phyloP scores from a whole-genome alignment of 805 yeast species.

The Yamadazyma laniorum region DNA sequence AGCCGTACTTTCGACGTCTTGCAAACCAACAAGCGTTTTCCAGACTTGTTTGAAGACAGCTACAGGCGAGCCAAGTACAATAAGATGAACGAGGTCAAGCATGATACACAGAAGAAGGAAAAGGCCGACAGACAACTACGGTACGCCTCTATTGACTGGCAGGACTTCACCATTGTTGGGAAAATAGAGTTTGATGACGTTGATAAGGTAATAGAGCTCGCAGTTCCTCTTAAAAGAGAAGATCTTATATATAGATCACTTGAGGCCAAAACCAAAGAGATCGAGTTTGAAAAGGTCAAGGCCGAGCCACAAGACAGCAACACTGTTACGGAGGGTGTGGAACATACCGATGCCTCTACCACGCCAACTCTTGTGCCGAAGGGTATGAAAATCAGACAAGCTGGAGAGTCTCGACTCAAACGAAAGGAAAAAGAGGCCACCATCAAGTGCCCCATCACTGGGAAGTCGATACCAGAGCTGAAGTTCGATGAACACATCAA shows the following conservation, averaged over 20 bases:
- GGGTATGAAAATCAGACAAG: conserved; percentile 65
- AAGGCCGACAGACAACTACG: conserved; percentile 44
- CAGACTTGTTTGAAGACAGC: conserved; percentile 45
- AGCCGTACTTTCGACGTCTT: conserved; percentile 19
- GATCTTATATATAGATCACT: conserved; percentile 64
- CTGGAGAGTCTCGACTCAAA: conserved; percentile 64
- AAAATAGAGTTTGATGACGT: conserved; percentile 62
- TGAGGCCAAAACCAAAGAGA: conserved; percentile 45
- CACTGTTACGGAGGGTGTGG: conserved; percentile 4
- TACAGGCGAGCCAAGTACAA: conserved; percentile 56
- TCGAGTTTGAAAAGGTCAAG: conserved; percentile 10
- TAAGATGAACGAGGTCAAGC: conserved; percentile 33
- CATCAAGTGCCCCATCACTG: conserved; percentile 79
- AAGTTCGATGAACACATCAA: conserved; percentile 71
- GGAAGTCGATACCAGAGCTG: conserved; percentile 63
- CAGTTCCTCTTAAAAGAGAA: conserved; percentile 53
- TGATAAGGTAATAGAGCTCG: conserved; percentile 56
- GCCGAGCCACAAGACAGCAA: conserved; percentile 4
- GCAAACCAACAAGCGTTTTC: conserved; percentile 15
- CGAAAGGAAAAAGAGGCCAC: conserved; percentile 26
- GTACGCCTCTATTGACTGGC: conserved; percentile 85
- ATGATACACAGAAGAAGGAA: conserved; percentile 26
- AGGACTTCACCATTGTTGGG: conserved; percentile 70
- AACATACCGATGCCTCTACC: not conserved
- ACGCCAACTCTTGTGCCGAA: conserved; percentile 30